Evolutionary conservation across 495 filamentous ascomycete genomes (phyloP), one percentile per base, ranked within the genome.

Genomic region (Xylaria nigripes): DNA sequence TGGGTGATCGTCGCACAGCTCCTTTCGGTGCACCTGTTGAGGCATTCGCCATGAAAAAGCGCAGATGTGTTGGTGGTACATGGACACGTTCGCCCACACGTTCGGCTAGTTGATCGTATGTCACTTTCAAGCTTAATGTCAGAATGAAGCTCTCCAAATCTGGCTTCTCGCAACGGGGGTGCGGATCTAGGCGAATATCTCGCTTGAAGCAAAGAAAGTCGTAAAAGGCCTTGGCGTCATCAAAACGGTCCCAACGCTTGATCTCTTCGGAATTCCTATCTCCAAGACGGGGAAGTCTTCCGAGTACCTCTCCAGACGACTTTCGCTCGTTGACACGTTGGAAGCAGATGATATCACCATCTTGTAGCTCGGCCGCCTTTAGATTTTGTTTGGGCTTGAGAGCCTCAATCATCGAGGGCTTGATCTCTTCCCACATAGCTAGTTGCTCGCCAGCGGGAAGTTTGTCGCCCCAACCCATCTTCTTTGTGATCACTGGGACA

Each of bases 281-380:
- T 45, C 60, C 60, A 15, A 65, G 40, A 18, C 62, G 62, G 19
- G 62, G 62, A 18, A 67, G 55, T 43, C 64, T 64, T 1, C 57
- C 59, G 9, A 66, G 61, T 10, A 66, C 58, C 23, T 72, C 51
- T 21, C 61, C 67, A 40, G 61, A 25, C 25, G 63, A 65, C 56
- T 74, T 79, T 13, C 63, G 60, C 50, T 79, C 76, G 7, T 82
- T 65, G 13, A 75, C 62, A 52, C 77, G 79, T 68, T 96, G 92
- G 72, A 97, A 96, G 59, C 90, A 95, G 27, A 99, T 81, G 60
- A 99, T 96, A 65, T 99, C 93, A 38, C 93, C 93, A 64, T 97
- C 91, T 63, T 96, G 92, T 40, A 99, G 88, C 67, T 99, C 93
- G 2, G 92, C 90, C 49, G 87, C 83, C 45, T 87, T 84, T 54